phyloP scores from a whole-genome alignment of 176 grass and related monocot genomes.

The Panicum miliaceum region DNA sequence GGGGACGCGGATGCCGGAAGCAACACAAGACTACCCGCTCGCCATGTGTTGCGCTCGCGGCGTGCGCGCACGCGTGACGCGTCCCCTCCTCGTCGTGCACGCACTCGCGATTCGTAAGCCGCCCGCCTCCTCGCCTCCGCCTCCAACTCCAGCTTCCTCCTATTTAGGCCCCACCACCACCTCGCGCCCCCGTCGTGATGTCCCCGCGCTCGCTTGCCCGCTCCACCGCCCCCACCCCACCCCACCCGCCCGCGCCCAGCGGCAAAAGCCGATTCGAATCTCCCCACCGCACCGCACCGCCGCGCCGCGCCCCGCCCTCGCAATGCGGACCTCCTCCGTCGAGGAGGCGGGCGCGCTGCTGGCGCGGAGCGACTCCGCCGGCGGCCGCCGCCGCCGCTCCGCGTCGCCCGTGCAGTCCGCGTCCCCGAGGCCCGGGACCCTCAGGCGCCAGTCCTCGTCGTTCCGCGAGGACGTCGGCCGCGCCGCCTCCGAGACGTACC shows the following conservation, averaged over 20 bases:
- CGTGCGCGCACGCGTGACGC: neutral
- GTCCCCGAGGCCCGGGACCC: slow-evolving; percentile 31
- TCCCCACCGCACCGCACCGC: neutral
- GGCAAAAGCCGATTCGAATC: slow-evolving; percentile 36
- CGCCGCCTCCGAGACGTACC: slow-evolving; percentile 90
- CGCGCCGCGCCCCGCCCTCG: neutral
- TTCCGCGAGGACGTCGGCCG: slow-evolving; percentile 67
- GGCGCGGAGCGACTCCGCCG: slow-evolving; percentile 47
- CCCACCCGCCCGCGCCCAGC: neutral
- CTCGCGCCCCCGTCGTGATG: neutral
- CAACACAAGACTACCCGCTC: neutral
- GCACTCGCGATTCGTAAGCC: neutral
- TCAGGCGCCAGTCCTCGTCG: slow-evolving; percentile 56
- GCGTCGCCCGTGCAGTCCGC: slow-evolving; percentile 40
- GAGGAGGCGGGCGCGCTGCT: slow-evolving; percentile 56
- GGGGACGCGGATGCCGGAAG: slow-evolving; percentile 25
- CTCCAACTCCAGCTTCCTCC: neutral
- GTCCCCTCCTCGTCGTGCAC: slow-evolving; percentile 11
- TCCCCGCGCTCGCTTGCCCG: neutral
- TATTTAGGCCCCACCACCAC: slow-evolving; percentile 41
- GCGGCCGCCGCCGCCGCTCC: slow-evolving; percentile 46
- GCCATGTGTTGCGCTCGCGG: neutral
- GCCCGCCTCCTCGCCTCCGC: neutral
- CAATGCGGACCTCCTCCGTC: slow-evolving; percentile 49
- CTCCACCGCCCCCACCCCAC: neutral